These are phyloP conservation scores for Zygosaccharomyces siamensis DNA, from an alignment of 805 yeast species.

Conservation along the genomic window DNA sequence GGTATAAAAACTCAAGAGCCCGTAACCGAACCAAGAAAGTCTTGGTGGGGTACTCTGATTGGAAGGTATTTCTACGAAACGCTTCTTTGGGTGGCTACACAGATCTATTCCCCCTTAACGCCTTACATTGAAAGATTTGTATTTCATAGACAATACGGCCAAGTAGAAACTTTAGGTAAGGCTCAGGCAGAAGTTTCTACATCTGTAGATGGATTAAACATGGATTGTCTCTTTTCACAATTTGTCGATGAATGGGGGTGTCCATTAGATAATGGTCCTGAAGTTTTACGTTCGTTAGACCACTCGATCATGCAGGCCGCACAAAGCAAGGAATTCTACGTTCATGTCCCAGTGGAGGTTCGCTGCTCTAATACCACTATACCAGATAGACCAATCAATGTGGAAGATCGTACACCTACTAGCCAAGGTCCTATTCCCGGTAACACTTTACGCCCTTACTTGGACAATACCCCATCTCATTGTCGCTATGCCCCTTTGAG, in stretches of 20 bases:
- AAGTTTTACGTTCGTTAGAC: constrained; percentile 59
- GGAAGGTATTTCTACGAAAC: constrained; percentile 80
- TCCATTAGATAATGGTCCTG: constrained; percentile 75
- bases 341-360: constrained; percentile 93
- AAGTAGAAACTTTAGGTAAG: constrained; percentile 56
- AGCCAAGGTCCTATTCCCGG: constrained; percentile 82
- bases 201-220: constrained; percentile 82
- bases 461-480: constrained; percentile 70
- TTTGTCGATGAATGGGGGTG: constrained; percentile 98
- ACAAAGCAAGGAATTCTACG: constrained; percentile 58
- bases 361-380: constrained; percentile 84
- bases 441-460: constrained; percentile 70
- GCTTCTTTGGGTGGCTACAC: constrained; percentile 73
- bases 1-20: constrained; percentile 71
- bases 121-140: constrained; percentile 83
- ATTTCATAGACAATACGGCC: constrained; percentile 78
- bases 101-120: constrained; percentile 66
- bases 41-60: constrained; percentile 79
- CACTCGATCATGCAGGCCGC: constrained; percentile 60
- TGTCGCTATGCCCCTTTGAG: constrained; percentile 49
- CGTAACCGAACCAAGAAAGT: constrained; percentile 56
- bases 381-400: constrained; percentile 40
- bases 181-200: constrained; percentile 66
- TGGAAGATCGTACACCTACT: constrained; percentile 44
- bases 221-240: constrained; percentile 94